Base-by-base conservation (phyloP, 2,329 filamentous ascomycete species). In the Arthrobotrys conoides region DNA sequence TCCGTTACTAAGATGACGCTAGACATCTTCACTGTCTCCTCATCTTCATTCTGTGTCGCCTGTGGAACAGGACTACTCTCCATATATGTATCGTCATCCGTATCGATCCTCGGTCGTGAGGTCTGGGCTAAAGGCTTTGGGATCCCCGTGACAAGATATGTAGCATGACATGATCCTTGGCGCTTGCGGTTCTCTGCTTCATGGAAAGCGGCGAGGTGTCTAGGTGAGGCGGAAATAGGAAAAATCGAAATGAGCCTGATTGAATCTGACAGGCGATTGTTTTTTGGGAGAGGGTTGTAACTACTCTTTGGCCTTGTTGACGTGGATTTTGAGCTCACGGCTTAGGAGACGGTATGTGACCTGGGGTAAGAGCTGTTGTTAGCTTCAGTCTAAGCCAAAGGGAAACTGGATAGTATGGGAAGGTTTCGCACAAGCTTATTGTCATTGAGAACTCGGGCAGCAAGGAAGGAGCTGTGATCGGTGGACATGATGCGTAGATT, bases 241-340 rank as follows among this genome's bases (percentile, higher is more conserved):
- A 51, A 18, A 41, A 69, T 5, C 44, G 16, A 49, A 36, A 49
- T 81, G 44, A 81, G 76, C 53, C 61, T 57, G 33, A 41, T 41
- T 24, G 49, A 20, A 51, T 55, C 66, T 10, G 76, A 66, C n/a
- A 53, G n/a, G 14, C 44, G 0, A 38, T 1, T 36, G 20, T 65
- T 46, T n/a, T n/a, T n/a, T 5, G 10, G 33, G 36, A 49, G 20
- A 66, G 38, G 61, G 27, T 33, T 72, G 76, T 84, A 67, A 89
- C 81, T 86, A 96, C 94, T 94, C 91, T 85, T 99, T 99, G 12
- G 96, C 96, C 51, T 89, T 87, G 83, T 96, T 96, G 84, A 92
- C 91, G 84, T 97, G 92, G 53, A 97, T 88, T 82, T 93, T 92
- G 68, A 97, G 85, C 46, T 91, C 91, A 82, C 95, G 89, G 84